These are phyloP conservation scores for Chlorella sp. DNA, from an alignment of 139 green algal genomes.

Conservation along the genomic window DNA sequence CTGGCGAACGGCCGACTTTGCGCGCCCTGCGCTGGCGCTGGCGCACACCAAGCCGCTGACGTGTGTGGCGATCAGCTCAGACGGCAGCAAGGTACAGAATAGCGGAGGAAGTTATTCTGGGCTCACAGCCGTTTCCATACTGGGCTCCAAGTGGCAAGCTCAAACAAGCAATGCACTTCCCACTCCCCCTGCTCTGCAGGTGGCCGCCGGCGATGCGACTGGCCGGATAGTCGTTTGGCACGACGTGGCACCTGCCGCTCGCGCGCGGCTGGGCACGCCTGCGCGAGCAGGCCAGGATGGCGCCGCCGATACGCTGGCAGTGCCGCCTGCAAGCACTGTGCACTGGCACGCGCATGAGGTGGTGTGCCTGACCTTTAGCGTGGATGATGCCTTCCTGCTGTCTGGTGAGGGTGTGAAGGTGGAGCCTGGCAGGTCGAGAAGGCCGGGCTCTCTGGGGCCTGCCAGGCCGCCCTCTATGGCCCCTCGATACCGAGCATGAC, in stretches of 20 bases:
- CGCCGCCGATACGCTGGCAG: no score
- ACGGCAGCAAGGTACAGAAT: neutral
- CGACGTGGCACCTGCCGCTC: slow-evolving; percentile 30
- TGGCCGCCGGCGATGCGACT: slow-evolving; percentile 76
- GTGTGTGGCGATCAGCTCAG: slow-evolving; percentile 22
- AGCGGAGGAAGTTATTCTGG: neutral
- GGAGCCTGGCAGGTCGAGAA: no score
- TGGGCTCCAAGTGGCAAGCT: neutral
- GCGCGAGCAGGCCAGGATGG: neutral
- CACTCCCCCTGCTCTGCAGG: neutral
- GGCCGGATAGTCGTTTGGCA: slow-evolving; percentile 85
- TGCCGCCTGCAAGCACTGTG: slow-evolving; percentile 49
- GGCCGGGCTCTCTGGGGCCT: no score
- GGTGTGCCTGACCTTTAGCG: slow-evolving; percentile 68
- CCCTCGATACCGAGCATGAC: no score
- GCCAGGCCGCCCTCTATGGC: no score
- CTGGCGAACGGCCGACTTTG: slow-evolving; percentile 45
- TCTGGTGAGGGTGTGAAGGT: no score
- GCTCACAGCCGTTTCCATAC: neutral
- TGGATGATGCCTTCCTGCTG: slow-evolving; percentile 75
- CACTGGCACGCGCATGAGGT: slow-evolving; percentile 90
- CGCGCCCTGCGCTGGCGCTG: slow-evolving; percentile 56
- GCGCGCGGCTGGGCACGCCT: neutral
- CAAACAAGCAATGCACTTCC: slow-evolving; percentile 26
- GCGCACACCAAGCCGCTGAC: slow-evolving; percentile 74